Conservation (phyloP, 192 early-diverging fungal genomes). For the Funneliformis geosporum region DNA sequence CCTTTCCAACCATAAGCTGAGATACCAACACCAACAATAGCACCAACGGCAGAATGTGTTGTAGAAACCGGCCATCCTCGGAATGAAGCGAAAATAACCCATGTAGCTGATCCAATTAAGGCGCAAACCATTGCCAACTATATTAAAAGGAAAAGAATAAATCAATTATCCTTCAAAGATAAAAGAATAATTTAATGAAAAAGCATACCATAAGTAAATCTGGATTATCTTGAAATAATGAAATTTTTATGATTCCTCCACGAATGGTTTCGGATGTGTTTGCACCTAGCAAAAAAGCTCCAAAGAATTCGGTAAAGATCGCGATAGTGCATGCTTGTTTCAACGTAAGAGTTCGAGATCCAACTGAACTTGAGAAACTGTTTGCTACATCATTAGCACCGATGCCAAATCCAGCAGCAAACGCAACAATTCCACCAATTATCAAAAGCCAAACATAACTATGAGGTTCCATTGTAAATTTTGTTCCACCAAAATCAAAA, state of each 20-base stretch:
- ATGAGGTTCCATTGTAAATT: conserved; percentile 49
- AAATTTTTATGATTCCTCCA: conserved; percentile 66
- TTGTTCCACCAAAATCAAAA: no score
- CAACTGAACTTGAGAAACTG: conserved; percentile 83
- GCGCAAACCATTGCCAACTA: conserved; percentile 72
- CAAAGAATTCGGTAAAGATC: conserved; percentile 78
- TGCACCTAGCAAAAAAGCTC: conserved; percentile 73
- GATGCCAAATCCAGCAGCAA: conserved; percentile 74
- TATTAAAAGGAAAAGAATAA: no score
- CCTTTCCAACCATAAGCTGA: conserved; percentile 52
- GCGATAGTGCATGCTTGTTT: conserved; percentile 76
- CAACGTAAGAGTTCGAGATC: conserved; percentile 76
- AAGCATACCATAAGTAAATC: conserved; percentile 68
- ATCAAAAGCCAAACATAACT: conserved; percentile 64
- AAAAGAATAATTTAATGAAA: no score
- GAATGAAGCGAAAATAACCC: conserved; percentile 67
- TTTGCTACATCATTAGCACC: conserved; percentile 92
- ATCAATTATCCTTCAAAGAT: no score
- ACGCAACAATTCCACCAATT: conserved; percentile 60
- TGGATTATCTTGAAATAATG: conserved; percentile 58
- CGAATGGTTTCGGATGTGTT: conserved; percentile 79
- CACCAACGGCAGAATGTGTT: conserved; percentile 75
- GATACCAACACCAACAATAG: conserved; percentile 65
- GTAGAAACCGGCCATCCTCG: conserved; percentile 68
- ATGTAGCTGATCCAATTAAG: conserved; percentile 64